Base-by-base conservation (phyloP, 306 rosid species). In the Alnus glutinosa region DNA sequence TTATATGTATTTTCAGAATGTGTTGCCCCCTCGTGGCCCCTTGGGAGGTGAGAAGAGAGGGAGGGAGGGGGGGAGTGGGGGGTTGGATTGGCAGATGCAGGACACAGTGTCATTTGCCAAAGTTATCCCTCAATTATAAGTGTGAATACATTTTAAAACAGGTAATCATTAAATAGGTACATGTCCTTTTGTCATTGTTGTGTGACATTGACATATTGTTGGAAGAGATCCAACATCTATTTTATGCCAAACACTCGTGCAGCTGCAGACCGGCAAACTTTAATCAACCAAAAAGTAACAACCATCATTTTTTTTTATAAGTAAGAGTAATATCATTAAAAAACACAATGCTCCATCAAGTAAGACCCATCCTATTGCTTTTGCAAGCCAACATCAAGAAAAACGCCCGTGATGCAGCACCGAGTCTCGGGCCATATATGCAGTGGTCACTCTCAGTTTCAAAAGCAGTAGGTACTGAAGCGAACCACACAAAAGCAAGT, bases 341-440 rank as follows among this genome's bases (percentile, higher is more conserved):
- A n/a, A n/a, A n/a, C n/a, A n/a, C n/a, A n/a, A n/a, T n/a, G n/a
- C n/a, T n/a, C n/a, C n/a, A n/a, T n/a, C n/a, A n/a, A n/a, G n/a
- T n/a, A n/a, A n/a, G n/a, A 15, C 70, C 64, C 70, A 14, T 32
- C 46, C n/a, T 32, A 36, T 30, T 63, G 70, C 13, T 34, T 54
- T 34, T 63, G 9, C 70, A 63, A 63, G 8, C 69, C 69, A 32
- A 63, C 70, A 63, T 63, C 70, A 63, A 32, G 70, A 32, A 32
- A 34, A 61, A 61, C 11, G 68, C 39, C 18, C 7, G 28, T 12
- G 55, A 11, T 2, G 18, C 55, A 58, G 36, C 4, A 58, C 37
- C 14, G 16, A 32, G 42, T 32, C 69, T 62, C 44, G 10, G 44
- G 8, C 34, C 69, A 30, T 13, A 62, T 9, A 16, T 11, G 69